phyloP scores from a whole-genome alignment of 257 asterid genomes.

The Solanum lycopersicoides region DNA sequence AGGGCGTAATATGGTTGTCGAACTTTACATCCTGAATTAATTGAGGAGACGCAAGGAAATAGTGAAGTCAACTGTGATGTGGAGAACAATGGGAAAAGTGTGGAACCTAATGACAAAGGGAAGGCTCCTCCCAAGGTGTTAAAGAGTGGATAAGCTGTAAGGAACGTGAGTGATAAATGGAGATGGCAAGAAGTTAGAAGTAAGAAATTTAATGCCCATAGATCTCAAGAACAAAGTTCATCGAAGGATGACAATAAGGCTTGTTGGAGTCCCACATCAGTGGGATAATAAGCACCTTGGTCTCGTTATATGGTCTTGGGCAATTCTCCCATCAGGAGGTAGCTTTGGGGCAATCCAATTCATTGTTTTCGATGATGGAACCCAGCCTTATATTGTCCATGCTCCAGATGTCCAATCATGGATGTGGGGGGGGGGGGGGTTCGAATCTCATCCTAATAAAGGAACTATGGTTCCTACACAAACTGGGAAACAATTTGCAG shows the following conservation, averaged over 20 bases:
- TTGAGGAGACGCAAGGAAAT: not conserved
- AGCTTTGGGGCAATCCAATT: not conserved
- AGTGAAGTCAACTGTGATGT: not conserved
- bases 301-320: not conserved
- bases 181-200: not conserved
- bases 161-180: not conserved
- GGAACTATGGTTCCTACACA: not conserved
- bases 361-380: not conserved
- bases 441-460: not conserved
- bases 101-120: not conserved
- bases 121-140: not conserved
- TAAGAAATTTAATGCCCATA: not conserved
- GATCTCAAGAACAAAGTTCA: not conserved
- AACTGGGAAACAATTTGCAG: not conserved
- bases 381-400: not conserved
- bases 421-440: not conserved
- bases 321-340: not conserved
- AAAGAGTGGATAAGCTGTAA: not conserved
- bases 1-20: not conserved
- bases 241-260: not conserved
- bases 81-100: not conserved
- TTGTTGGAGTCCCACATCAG: not conserved
- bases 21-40: not conserved
- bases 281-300: not conserved
- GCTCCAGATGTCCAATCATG: not conserved